Conservation (phyloP, 371 early-diverging fungal genomes). For the Zychaea mexicana region DNA sequence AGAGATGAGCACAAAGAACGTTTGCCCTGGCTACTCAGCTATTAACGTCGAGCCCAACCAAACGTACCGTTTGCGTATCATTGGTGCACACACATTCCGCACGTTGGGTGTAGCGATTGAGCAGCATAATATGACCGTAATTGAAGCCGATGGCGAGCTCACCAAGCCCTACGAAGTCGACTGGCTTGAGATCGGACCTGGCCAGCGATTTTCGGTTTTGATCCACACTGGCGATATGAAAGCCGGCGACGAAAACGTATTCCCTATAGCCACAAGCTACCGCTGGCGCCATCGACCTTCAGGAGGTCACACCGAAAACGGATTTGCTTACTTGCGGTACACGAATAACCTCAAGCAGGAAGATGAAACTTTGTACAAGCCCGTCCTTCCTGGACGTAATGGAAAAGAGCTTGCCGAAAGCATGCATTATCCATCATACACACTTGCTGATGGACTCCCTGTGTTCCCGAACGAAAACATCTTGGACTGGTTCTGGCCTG, state of each 20-base stretch:
- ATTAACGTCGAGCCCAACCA: constrained; percentile 32
- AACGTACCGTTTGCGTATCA: constrained; percentile 34
- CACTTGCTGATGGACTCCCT: constrained; percentile 4
- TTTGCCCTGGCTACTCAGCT: constrained; percentile 27
- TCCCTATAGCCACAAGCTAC: constrained; percentile 27
- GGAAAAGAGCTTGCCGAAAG: background rate
- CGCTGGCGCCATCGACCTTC: constrained; percentile 19
- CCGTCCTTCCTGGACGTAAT: background rate
- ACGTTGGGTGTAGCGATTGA: constrained; percentile 27
- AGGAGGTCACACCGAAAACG: constrained; percentile 17
- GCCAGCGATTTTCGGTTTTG: constrained; percentile 40
- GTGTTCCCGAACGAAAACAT: constrained; percentile 14
- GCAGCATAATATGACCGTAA: constrained; percentile 34
- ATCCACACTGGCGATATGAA: constrained; percentile 21
- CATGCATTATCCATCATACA: background rate
- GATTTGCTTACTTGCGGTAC: constrained; percentile 20
- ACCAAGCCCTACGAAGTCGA: constrained; percentile 23
- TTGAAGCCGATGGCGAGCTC: constrained; percentile 42
- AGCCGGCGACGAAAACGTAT: constrained; percentile 9
- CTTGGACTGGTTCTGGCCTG: constrained; percentile 24
- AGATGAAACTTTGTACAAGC: background rate
- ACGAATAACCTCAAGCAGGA: background rate
- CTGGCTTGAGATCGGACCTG: constrained; percentile 36
- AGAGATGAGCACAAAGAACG: background rate
- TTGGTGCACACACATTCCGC: constrained; percentile 37